Base-by-base conservation (phyloP, 2,329 filamentous ascomycete species). In the Xenosphaeropsis pyriputrescens region DNA sequence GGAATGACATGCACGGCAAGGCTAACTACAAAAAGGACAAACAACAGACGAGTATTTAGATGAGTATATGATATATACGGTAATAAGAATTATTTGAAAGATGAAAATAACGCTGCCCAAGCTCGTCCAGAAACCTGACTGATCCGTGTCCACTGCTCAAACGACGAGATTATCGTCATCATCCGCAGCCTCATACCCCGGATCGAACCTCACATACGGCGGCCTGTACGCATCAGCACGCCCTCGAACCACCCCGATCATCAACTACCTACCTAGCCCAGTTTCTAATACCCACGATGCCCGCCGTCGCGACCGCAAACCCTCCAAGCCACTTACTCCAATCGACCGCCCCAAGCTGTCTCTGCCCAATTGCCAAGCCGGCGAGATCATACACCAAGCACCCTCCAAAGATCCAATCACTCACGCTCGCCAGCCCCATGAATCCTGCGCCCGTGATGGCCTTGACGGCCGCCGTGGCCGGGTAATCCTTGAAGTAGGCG, bases 401-500 rank as follows among this genome's bases (percentile, higher is more conserved):
- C 0, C 64, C 67, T 0, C 71, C 72, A 36, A 75, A 68, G 37
- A 75, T 72, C 70, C 70, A 75, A 48, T 76, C 72, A 45, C 68
- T 72, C 29, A 52, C 46, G 8, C 59, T 59, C 2, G 64, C 66
- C 13, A 63, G 53, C 0, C 62, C 54, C 0, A 61, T 68, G 41
- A 75, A 75, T 0, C 65, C 69, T 0, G 72, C 46, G 1, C 64
- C 70, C 0, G 72, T 75, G 8, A 67, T 46, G 0, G 64, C 56
- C 50, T 73, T 70, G 35, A 75, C 58, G 1, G 58, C 41, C 2
- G 54, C 56, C 9, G 54, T 61, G 1, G 70, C 66, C 2, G 60
- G 51, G 18, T 65, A 54, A 36, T 65, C 61, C 26, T 64, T 59
- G 50, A 64, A 72, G 49, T 68, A 75, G 1, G 68, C 71, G 0